Conservation (phyloP, 2,329 filamentous ascomycete genomes). For the Myriosclerotinia scirpicola region DNA sequence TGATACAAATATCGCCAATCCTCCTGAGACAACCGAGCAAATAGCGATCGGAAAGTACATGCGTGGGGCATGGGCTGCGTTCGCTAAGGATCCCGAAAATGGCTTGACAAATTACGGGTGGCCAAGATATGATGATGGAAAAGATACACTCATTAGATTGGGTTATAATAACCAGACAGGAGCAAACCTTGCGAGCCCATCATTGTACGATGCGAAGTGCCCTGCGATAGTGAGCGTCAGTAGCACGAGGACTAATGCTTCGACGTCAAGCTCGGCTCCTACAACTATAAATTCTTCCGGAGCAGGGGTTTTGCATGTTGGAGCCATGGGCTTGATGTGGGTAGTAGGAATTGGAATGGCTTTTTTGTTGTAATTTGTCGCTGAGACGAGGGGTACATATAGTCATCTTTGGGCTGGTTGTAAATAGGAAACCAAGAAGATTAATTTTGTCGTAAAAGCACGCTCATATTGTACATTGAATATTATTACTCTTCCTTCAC, state of each 20-base stretch:
- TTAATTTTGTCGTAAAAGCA: not conserved
- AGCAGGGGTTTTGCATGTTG: not conserved
- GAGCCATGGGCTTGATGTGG: not conserved
- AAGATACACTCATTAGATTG: slow-evolving; percentile 24
- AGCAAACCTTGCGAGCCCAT: slow-evolving; percentile 16
- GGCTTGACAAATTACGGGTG: slow-evolving; percentile 40
- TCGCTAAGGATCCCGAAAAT: slow-evolving; percentile 43
- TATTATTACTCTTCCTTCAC: not conserved
- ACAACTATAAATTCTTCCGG: not conserved
- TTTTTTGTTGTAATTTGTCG: not conserved
- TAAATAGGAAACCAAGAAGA: too few species aligned
- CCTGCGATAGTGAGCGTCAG: not conserved
- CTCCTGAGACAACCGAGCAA: slow-evolving; percentile 33
- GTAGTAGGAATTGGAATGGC: not conserved
- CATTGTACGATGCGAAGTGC: slow-evolving; percentile 20
- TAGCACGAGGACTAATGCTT: too few species aligned
- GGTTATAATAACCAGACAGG: slow-evolving; percentile 26
- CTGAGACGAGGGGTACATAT: not conserved
- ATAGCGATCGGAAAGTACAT: slow-evolving; percentile 41
- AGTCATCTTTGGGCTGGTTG: not conserved
- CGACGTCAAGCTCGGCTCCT: not conserved
- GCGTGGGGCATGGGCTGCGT: slow-evolving; percentile 44
- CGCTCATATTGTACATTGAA: not conserved
- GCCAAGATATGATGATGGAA: slow-evolving; percentile 20
- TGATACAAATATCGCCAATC: slow-evolving; percentile 24